These are phyloP conservation scores for Pichia eremophila DNA, from an alignment of 805 yeast genomes.

Conservation along the genomic window DNA sequence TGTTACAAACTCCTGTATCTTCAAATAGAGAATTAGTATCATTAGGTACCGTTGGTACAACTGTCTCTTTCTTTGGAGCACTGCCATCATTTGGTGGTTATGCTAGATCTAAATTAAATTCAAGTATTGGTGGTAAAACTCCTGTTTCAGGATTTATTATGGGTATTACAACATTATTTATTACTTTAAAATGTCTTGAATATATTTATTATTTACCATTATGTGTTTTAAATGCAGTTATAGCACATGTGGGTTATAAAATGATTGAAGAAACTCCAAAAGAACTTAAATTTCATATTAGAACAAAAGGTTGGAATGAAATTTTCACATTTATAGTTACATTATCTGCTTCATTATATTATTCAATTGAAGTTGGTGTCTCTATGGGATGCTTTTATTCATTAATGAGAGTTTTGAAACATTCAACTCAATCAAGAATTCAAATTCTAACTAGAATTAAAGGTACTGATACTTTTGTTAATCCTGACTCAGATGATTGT, in stretches of 20 bases:
- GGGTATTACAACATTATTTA: slow-evolving; percentile 65
- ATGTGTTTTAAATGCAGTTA: slow-evolving; percentile 72
- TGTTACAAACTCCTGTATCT: slow-evolving; percentile 63
- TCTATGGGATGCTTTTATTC: slow-evolving; percentile 80
- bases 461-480: slow-evolving; percentile 52
- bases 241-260: slow-evolving; percentile 67
- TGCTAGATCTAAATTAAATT: slow-evolving; percentile 85
- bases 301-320: slow-evolving; percentile 70
- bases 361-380: slow-evolving; percentile 84
- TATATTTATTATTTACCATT: slow-evolving; percentile 66
- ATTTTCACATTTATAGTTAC: slow-evolving; percentile 60
- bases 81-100: slow-evolving; percentile 94
- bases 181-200: slow-evolving; percentile 50
- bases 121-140: slow-evolving; percentile 78
- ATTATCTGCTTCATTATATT: slow-evolving; percentile 50
- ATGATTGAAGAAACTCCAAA: slow-evolving; percentile 78
- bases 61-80: slow-evolving; percentile 52
- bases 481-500: slow-evolving; percentile 49
- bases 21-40: slow-evolving; percentile 90
- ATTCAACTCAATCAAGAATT: slow-evolving; percentile 73
- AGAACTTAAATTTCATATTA: slow-evolving; percentile 65
- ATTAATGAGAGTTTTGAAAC: slow-evolving; percentile 66
- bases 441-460: slow-evolving; percentile 70
- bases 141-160: slow-evolving; percentile 76
- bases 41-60: slow-evolving; percentile 64